These are phyloP conservation scores for Phaeolepiota aurea DNA, from an alignment of 768 basidiomycete genomes.

Conservation along the genomic window DNA sequence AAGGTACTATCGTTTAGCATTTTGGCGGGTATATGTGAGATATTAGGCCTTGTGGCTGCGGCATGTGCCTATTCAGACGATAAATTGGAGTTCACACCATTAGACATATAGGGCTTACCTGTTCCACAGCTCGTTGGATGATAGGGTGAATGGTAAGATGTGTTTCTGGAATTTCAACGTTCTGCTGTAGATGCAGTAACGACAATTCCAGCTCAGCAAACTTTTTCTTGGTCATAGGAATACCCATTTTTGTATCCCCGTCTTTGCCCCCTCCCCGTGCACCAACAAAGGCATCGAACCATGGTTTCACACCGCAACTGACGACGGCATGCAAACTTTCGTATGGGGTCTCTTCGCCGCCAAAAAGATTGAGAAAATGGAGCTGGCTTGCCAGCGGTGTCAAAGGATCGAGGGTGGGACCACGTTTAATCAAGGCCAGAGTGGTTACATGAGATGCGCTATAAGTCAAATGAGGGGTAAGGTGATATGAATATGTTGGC, in stretches of 20 bases:
- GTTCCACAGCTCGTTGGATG: slow-evolving; percentile 83
- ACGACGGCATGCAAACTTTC: slow-evolving; percentile 94
- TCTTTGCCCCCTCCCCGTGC: slow-evolving; percentile 71
- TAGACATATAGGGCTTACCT: slow-evolving; percentile 21
- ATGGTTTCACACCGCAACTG: slow-evolving; percentile 92
- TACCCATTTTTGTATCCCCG: slow-evolving; percentile 78
- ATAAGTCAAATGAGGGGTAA: slow-evolving; percentile 72
- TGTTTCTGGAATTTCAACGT: slow-evolving; percentile 98
- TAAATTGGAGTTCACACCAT: slow-evolving; percentile 9
- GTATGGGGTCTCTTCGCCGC: slow-evolving; percentile 84
- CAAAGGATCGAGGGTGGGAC: slow-evolving; percentile 72
- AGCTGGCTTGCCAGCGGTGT: slow-evolving; percentile 77
- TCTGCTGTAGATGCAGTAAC: slow-evolving; percentile 92
- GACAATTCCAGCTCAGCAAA: slow-evolving; percentile 96
- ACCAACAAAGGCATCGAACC: slow-evolving; percentile 97
- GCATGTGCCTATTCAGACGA: slow-evolving; percentile 30
- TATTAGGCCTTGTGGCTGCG: slow-evolving; percentile 55
- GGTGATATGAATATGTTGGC: slow-evolving; percentile 55
- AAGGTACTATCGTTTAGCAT: slow-evolving; percentile 83
- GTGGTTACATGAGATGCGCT: slow-evolving; percentile 75
- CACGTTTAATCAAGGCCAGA: slow-evolving; percentile 92
- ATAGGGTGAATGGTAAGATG: slow-evolving; percentile 86
- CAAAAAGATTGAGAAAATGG: slow-evolving; percentile 88
- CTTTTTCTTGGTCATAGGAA: slow-evolving; percentile 98
- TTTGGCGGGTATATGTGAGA: slow-evolving; percentile 65